These are phyloP conservation scores for Coccinonectria pachysandricola DNA, from an alignment of 2,329 filamentous ascomycete species.

Conservation along the genomic window DNA sequence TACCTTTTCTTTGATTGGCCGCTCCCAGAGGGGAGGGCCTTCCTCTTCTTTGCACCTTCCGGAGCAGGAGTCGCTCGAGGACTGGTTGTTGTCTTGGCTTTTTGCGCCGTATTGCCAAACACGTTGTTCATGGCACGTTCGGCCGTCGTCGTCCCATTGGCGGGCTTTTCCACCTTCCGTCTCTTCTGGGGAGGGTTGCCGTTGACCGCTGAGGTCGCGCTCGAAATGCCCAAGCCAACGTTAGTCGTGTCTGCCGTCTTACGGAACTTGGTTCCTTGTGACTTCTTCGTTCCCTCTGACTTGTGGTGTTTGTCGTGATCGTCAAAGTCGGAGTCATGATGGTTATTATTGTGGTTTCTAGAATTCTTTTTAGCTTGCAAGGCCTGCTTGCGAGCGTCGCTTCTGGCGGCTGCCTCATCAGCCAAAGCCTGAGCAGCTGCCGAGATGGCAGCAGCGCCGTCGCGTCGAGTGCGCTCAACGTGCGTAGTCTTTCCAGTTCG, in stretches of 20 bases:
- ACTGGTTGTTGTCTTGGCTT: slow-evolving; percentile 48
- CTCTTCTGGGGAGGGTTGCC: slow-evolving; percentile 57
- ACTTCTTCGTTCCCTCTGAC: slow-evolving; percentile 48
- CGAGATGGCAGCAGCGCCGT: slow-evolving; percentile 68
- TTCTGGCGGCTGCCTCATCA: slow-evolving; percentile 73
- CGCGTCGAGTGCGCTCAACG: slow-evolving; percentile 65
- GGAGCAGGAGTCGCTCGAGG: slow-evolving; percentile 58
- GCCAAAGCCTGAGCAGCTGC: slow-evolving; percentile 69
- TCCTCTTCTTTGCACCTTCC: slow-evolving; percentile 64
- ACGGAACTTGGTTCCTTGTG: slow-evolving; percentile 50
- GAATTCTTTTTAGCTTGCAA: slow-evolving; percentile 65
- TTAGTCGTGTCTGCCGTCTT: slow-evolving; percentile 46
- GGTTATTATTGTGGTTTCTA: slow-evolving; percentile 38
- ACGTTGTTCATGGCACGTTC: slow-evolving; percentile 59
- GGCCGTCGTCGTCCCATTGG: slow-evolving; percentile 40
- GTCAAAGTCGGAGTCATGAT: slow-evolving; percentile 69
- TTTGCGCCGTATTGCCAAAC: slow-evolving; percentile 39
- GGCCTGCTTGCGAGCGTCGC: slow-evolving; percentile 76
- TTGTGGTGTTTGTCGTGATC: slow-evolving; percentile 48
- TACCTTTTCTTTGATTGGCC: slow-evolving; percentile 73
- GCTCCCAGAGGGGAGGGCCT: slow-evolving; percentile 53
- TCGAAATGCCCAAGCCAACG: slow-evolving; percentile 57
- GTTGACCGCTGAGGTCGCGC: slow-evolving; percentile 40
- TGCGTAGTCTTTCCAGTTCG: slow-evolving; percentile 55
- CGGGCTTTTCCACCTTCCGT: slow-evolving; percentile 67